These are phyloP conservation scores for Tagetes patula DNA, from an alignment of 129 eudicot species.

Conservation along the genomic window DNA sequence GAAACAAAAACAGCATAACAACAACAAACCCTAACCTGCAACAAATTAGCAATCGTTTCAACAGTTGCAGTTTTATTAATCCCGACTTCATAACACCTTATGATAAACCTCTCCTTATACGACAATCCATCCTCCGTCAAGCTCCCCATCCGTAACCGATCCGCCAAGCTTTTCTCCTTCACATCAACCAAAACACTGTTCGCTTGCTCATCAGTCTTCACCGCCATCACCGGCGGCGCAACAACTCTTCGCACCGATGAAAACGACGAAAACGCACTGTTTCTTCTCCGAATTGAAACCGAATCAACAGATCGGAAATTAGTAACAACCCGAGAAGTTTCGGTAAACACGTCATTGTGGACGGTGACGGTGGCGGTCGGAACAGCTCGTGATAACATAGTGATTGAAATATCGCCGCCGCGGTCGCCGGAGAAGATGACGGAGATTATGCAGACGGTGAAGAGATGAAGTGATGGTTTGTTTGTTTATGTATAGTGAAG, in stretches of 20 bases:
- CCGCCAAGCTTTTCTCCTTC: constrained; percentile 52
- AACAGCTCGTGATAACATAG: constrained; percentile 23
- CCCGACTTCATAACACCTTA: constrained; percentile 92
- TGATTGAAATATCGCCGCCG: neutral
- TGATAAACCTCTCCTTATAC: constrained; percentile 80
- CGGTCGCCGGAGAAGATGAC: constrained; percentile 15
- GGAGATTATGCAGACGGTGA: constrained; percentile 1
- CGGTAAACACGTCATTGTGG: constrained; percentile 21
- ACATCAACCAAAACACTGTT: constrained; percentile 5
- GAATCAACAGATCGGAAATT: constrained; percentile 34
- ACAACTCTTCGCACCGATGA: constrained; percentile 12
- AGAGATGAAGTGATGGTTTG: neutral
- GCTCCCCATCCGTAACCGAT: constrained; percentile 74
- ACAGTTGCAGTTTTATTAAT: constrained; percentile 92
- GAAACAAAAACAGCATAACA: neutral
- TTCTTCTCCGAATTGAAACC: constrained; percentile 27
- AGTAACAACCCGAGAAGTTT: constrained; percentile 4
- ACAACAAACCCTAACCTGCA: constrained; percentile 51
- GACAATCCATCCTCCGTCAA: constrained; percentile 80
- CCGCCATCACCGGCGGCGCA: constrained; percentile 32
- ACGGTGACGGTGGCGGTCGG: constrained; percentile 24
- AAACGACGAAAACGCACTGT: constrained; percentile 8
- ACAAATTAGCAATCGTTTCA: constrained; percentile 88
- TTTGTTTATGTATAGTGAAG: neutral
- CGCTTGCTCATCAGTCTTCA: constrained; percentile 29